Base-by-base conservation (phyloP, 2,329 filamentous ascomycete species). In the Diplocarpon rosae region DNA sequence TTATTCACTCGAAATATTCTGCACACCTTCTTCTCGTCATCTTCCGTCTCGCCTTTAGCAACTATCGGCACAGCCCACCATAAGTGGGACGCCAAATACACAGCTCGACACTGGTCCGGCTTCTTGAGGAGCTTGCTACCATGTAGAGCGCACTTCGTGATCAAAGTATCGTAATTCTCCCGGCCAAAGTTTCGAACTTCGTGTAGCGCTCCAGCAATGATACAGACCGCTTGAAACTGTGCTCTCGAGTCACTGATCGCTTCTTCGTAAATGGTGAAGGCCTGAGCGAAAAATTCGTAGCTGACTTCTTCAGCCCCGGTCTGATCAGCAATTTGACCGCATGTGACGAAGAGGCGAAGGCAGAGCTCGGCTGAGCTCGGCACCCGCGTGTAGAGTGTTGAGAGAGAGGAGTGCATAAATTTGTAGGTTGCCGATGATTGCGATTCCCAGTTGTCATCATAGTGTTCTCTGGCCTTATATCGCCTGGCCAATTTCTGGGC, bases 81-180 rank as follows among this genome's bases (percentile, higher is more conserved):
- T 42, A 98, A 67, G 65, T 98, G 92, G 63, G 89, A 95, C 3
- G 92, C 92, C 54, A 98, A 69, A 60, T 96, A 98, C 10, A 98
- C 92, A 0, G 92, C 92, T 17, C 92, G 80, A 63, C 92, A 98
- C 66, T 98, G 92, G 63, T 98, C 92, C 1, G 92, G 93, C 68
- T 98, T 98, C 66, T 95, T 90, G 56, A 98, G 73, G 53, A 98
- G 70, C 64, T 96, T 98, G 68, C 89, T 95, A 14, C 92, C 90
- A 61, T 98, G 93, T 55, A 96, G 75, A 2, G 93, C 90, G 54
- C 88, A 93, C 66, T 98, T 98, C 9, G 92, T 98, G 61, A 98
- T 98, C 29, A 98, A 72, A 0, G 92, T 98, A 63, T 98, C 93
- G 65, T 96, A 98, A 61, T 96, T 98, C 66, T 98, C 92, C 63